Evolutionary conservation across 2,329 filamentous ascomycete species (phyloP), one percentile per base, ranked within the genome.

Genomic region (Triangularia setosa): DNA sequence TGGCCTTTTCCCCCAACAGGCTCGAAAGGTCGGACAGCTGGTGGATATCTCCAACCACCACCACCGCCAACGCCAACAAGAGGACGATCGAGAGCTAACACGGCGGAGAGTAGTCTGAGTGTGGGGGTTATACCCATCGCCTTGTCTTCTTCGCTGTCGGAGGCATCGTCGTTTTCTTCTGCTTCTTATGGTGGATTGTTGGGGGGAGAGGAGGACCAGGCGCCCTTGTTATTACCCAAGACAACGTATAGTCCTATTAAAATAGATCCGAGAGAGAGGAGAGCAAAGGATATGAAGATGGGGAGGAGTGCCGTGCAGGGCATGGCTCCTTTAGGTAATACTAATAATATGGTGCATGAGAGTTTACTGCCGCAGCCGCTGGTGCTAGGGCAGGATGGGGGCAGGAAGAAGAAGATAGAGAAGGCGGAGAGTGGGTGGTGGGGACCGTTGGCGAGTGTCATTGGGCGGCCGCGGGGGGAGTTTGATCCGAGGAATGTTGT

Each of bases 61-160:
- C n/a, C 56, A 55, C n/a, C 30, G 11, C 12, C n/a, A 23, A 58
- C 27, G 12, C 56, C 56, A 14, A 35, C 18, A 0, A 24, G 30
- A 23, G 3, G 28, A 23, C 28, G 57, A 25, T 21, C 40, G 11
- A n/a, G 57, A n/a, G 33, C 57, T 7, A 33, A 59, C 33, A 59
- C 57, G 21, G 33, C 18, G 4, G 57, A 59, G 33, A 28, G 40
- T 12, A 28, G 40, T 18, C 23, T 18, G 11, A 27, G 23, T 6
- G 24, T 23, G 6, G 66, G 64, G 63, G 54, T 61, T 27, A 69
- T 68, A n/a, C 69, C 69, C 23, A 65, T 67, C 28, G 60, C 65
- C 25, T 54, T 67, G 21, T 63, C 64, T 11, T 60, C 54, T 8
- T 44, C 64, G 16, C 48, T 63, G 18, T 56, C 54, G 16, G 28